Conservation (phyloP, 176 grass and related monocot genomes). For the Puccinellia tenuiflora region DNA sequence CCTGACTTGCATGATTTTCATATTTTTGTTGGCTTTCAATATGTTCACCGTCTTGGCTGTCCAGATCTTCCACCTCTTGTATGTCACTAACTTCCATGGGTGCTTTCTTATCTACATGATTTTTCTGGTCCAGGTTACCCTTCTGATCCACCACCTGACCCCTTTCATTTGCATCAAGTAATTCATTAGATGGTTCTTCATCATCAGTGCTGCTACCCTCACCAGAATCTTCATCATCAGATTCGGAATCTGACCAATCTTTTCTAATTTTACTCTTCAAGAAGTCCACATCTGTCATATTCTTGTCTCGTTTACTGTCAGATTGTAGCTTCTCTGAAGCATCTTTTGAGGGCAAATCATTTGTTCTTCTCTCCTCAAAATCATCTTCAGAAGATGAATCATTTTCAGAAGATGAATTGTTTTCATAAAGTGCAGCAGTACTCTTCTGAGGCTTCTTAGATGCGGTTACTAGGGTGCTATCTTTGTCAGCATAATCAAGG, state of each 20-base stretch:
- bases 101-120: conserved; percentile 1
- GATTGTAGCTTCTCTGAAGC: conserved; percentile 22
- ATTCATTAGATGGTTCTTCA: conserved; percentile 33
- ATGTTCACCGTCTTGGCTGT: conserved; percentile 33
- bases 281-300: conserved; percentile 73
- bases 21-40: conserved; percentile 15
- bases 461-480: conserved; percentile 22
- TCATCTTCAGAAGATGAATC: conserved; percentile 32
- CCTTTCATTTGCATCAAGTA: conserved; percentile 23
- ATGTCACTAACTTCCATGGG: background rate
- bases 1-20: conserved; percentile 25
- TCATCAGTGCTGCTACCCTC: conserved; percentile 12
- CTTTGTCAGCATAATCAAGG: conserved; percentile 31
- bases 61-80: conserved; percentile 23
- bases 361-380: conserved; percentile 30
- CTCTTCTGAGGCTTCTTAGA: conserved; percentile 28
- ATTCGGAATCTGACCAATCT: conserved; percentile 95
- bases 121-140: conserved; percentile 18
- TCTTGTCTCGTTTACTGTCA: conserved; percentile 31
- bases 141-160: conserved; percentile 25
- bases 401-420: conserved; percentile 16
- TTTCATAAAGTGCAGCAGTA: background rate
- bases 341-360: conserved; percentile 27
- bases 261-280: conserved; percentile 92
- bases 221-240: conserved; percentile 50